Evolutionary conservation across 768 basidiomycete species (phyloP).

Genomic region (Fomitopsis serialis): DNA sequence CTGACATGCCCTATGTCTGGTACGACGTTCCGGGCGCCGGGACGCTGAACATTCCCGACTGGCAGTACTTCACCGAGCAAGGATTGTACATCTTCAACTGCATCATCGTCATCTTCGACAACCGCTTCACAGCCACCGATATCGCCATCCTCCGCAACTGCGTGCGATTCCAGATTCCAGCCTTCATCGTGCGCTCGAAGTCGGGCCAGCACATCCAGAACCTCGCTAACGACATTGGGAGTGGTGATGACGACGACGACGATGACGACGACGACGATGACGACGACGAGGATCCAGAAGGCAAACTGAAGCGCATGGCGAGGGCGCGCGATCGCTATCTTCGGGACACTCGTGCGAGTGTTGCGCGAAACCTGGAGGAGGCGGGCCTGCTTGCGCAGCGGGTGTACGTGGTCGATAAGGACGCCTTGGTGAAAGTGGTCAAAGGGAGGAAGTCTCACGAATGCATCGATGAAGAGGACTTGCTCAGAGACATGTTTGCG

Average conservation of each 20-base stretch:
- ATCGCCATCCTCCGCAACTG: slow-evolving; percentile 1
- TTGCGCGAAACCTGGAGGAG: not conserved
- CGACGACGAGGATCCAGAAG: not conserved
- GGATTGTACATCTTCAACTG: slow-evolving; percentile 2
- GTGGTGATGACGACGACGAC: not conserved
- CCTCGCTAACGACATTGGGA: not conserved
- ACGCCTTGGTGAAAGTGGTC: not conserved
- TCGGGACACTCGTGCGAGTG: not conserved
- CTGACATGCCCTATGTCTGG: not conserved
- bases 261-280: not conserved
- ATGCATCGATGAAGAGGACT: not conserved
- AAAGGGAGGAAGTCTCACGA: not conserved
- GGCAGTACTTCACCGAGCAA: slow-evolving; percentile 4
- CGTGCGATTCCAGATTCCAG: slow-evolving; percentile 1
- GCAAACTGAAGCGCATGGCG: not conserved
- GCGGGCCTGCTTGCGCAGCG: not conserved
- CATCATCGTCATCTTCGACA: slow-evolving; percentile 2
- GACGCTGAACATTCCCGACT: not conserved
- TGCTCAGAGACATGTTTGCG: not conserved
- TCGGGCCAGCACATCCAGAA: slow-evolving; percentile 1
- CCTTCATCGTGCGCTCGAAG: slow-evolving; percentile 3
- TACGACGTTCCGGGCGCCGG: slow-evolving; percentile 2
- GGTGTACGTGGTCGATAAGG: slow-evolving; percentile 1
- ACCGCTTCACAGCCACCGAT: not conserved
- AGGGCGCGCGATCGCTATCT: not conserved